Percentiles rank a stretch among this genome's conserved stretches.
Conservation (phyloP, 768 basidiomycete species). For the Cyathus striatus region DNA sequence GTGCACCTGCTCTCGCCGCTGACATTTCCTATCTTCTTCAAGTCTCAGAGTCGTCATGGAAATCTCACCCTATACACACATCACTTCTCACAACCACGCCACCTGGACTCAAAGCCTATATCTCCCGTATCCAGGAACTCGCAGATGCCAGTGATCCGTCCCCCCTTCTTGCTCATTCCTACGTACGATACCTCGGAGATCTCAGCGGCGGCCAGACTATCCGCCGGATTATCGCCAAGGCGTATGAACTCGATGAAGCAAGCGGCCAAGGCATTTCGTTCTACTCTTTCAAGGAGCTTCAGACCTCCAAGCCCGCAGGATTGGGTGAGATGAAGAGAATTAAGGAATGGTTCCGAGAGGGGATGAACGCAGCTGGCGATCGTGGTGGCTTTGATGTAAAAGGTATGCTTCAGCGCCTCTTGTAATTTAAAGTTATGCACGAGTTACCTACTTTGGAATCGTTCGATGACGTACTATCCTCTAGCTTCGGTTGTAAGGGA, state of each 20-base stretch:
- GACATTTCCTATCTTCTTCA: conserved; percentile 65
- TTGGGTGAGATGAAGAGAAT: conserved; percentile 65
- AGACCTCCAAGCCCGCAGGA: conserved; percentile 36
- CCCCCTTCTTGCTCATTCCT: conserved; percentile 68
- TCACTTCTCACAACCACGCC: conserved; percentile 42
- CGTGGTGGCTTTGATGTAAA: conserved; percentile 33
- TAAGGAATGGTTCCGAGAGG: conserved; percentile 65
- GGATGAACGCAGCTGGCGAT: conserved; percentile 47
- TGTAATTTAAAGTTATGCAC: background rate
- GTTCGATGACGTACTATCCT: no score
- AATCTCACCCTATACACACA: conserved; percentile 48
- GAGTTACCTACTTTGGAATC: no score
- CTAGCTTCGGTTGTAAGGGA: conserved; percentile 43
- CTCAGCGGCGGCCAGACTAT: conserved; percentile 76
- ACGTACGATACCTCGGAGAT: conserved; percentile 82
- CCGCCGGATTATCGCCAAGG: conserved; percentile 54
- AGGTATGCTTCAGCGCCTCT: conserved; percentile 20
- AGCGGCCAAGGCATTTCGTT: conserved; percentile 54
- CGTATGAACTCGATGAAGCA: conserved; percentile 56
- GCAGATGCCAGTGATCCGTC: conserved; percentile 38
- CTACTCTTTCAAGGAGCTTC: conserved; percentile 62
- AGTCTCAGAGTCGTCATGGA: conserved; percentile 47
- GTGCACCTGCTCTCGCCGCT: conserved; percentile 51
- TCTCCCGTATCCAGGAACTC: conserved; percentile 47
- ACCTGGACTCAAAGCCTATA: conserved; percentile 44